Percentiles rank a stretch among this genome's conserved stretches.
Evolutionary conservation across 2,329 filamentous ascomycete genomes (phyloP).

Genomic region (Nemania serpens): DNA sequence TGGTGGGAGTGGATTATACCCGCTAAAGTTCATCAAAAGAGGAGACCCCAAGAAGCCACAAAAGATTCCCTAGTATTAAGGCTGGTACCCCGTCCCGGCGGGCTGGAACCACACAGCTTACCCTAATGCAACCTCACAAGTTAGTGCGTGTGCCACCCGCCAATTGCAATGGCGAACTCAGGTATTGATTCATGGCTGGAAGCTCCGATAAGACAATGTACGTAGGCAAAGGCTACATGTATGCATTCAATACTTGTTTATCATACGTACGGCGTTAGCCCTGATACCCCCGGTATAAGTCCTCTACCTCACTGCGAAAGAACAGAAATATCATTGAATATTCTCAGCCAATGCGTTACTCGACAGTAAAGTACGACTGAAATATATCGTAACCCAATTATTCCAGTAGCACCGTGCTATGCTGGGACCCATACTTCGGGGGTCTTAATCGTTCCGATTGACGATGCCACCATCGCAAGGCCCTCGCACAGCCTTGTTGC

Average conservation of each 20-base stretch:
- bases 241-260: too few relatives aligned
- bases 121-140: slow-evolving; percentile 33
- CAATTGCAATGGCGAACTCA: background rate
- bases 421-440: background rate
- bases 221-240: too few relatives aligned
- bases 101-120: slow-evolving; percentile 33
- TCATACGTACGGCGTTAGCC: too few relatives aligned
- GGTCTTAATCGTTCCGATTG: background rate
- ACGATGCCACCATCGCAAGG: too few relatives aligned
- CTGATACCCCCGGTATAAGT: too few relatives aligned
- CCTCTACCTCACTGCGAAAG: too few relatives aligned
- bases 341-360: slow-evolving; percentile 1
- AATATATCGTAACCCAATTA: background rate
- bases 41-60: slow-evolving; percentile 26
- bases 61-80: slow-evolving; percentile 13
- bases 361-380: background rate
- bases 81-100: slow-evolving; percentile 29
- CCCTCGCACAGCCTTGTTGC: too few relatives aligned
- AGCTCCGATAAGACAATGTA: background rate
- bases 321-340: background rate
- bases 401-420: background rate
- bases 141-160: slow-evolving; percentile 9
- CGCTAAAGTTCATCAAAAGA: background rate
- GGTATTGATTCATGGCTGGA: background rate
- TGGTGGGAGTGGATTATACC: too few relatives aligned